Conservation (phyloP, 176 grass and related monocot species). For the Ensete ventricosum region DNA sequence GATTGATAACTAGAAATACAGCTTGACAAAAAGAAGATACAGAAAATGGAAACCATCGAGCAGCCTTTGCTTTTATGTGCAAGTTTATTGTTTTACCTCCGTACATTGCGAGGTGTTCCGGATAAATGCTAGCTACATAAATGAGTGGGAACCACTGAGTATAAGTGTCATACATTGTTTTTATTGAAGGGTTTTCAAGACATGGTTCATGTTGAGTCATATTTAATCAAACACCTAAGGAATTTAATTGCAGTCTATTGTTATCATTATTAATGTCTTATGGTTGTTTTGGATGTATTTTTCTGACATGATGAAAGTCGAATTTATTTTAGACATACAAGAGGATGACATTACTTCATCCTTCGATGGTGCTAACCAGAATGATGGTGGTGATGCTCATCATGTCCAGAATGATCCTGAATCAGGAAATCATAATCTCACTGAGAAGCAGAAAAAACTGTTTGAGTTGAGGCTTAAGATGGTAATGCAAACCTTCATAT, state of each 20-base stretch:
- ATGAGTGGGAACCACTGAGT: too few relatives aligned
- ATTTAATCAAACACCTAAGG: neutral
- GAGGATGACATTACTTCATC: slow-evolving; percentile 20
- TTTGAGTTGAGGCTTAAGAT: slow-evolving; percentile 78
- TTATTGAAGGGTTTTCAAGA: too few relatives aligned
- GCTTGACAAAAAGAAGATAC: neutral
- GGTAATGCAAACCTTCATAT: slow-evolving; percentile 27
- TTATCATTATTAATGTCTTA: neutral
- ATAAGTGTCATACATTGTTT: too few relatives aligned
- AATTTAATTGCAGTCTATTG: neutral
- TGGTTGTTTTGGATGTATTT: neutral
- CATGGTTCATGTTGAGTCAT: too few relatives aligned
- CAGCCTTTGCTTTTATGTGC: neutral
- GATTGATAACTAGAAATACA: neutral
- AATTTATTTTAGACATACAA: slow-evolving; percentile 15
- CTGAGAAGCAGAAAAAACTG: slow-evolving; percentile 68
- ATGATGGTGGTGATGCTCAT: slow-evolving; percentile 1
- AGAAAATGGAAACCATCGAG: neutral
- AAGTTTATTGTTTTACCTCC: neutral
- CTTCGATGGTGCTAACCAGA: slow-evolving; percentile 15
- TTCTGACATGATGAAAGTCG: neutral
- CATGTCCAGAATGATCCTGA: slow-evolving; percentile 22
- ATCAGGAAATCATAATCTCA: slow-evolving; percentile 60
- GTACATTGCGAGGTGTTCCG: neutral
- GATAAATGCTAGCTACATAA: neutral